A percentile compares a stretch with the other conserved stretches of the same genome.
phyloP scores from a whole-genome alignment of 352 stramenopile genomes.

The Pythium volutum region DNA sequence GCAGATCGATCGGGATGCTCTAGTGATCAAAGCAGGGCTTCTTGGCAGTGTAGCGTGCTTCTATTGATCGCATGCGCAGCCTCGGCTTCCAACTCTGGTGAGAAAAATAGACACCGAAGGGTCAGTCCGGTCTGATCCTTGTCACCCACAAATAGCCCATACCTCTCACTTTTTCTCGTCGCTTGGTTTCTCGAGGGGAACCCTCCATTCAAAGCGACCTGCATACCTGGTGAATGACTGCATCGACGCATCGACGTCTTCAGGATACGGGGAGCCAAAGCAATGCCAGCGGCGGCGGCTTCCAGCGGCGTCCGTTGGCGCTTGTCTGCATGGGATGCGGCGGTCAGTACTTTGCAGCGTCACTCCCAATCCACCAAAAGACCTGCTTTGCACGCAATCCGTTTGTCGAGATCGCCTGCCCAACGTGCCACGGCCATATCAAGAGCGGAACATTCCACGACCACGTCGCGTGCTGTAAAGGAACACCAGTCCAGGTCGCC shows the following conservation, averaged over 20 bases:
- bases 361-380: constrained; percentile 71
- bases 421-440: constrained; percentile 33
- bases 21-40: not conserved
- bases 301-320: constrained; percentile 6
- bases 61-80: too few species aligned
- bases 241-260: not conserved
- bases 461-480: constrained; percentile 9
- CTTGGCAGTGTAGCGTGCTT: not conserved
- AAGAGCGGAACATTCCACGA: constrained; percentile 25
- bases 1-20: too few species aligned
- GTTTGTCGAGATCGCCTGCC: constrained; percentile 48
- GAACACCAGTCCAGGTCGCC: not conserved
- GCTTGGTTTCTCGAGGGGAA: not conserved
- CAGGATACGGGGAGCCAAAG: not conserved
- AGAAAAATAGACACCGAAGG: not conserved
- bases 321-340: constrained; percentile 44
- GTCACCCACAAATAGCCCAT: not conserved
- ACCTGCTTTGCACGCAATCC: constrained; percentile 62
- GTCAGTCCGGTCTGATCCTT: too few species aligned
- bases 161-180: too few species aligned
- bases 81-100: too few species aligned
- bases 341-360: constrained; percentile 56
- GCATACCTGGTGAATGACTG: not conserved
- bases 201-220: not conserved
- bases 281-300: not conserved